Evolutionary conservation across 176 grass and related monocot species (phyloP), one percentile per base, ranked within the genome.

Genomic region (Poa annua): DNA sequence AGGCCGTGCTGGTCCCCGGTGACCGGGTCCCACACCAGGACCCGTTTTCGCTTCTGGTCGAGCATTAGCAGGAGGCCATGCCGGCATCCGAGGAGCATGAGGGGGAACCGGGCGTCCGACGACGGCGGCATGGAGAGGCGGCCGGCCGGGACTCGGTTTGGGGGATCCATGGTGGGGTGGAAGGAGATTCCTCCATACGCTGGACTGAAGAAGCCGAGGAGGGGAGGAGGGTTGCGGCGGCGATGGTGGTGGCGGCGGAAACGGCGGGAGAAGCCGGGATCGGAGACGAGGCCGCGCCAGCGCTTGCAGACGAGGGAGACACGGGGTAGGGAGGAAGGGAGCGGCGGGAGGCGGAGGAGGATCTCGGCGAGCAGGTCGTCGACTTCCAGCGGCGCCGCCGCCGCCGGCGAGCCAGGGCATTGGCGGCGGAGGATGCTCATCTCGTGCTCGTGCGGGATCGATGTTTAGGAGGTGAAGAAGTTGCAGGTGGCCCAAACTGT

Each of bases 171-270:
- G 56, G 56, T 45, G 13, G 52, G 53, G 1, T 24, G 22, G 22
- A 61, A 82, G 52, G 38, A 13, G 22, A 45, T 1, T 7, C 39
- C 39, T 1, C 29, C 29, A 29, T 29, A 29, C 29, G 21, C 21
- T 45, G 13, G 52, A 8, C 3, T 0, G 66, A 82, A 72, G 66
- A 82, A 47, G 4, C 66, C 80, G 80, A 82, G 38, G 10, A 72
- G 11, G 38, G 80, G 67, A 1, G 38, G 21, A 59, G 56, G 21
- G 17, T 5, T n/a, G 3, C 36, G 52, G 10, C 49, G 29, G 29
- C 2, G 29, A 2, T 29, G 79, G 64, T 60, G 36, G 67, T 24
- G 80, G 52, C 33, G 32, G 33, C 51, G 3, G 74, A 77, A 77
- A 20, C 52, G 50, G 52, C 33, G 74, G 52, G 7, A 1, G 52